These are phyloP conservation scores for Aquilaria malaccensis DNA, from an alignment of 345 rosid species.

Conservation along the genomic window DNA sequence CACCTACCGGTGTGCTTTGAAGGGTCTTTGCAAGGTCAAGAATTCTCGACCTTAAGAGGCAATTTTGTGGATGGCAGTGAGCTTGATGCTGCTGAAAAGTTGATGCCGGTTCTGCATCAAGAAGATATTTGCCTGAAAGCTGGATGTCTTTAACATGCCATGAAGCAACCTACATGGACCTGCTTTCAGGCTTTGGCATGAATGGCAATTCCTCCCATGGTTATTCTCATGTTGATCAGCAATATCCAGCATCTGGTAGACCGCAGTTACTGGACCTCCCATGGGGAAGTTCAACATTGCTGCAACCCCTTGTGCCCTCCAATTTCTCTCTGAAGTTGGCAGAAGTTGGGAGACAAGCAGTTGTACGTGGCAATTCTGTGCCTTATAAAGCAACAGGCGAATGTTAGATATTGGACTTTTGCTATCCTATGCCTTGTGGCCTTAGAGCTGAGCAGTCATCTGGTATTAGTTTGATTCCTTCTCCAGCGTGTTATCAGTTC, in stretches of 20 bases:
- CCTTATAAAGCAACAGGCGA: slow-evolving; percentile 32
- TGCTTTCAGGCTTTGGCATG: slow-evolving; percentile 54
- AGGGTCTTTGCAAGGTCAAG: slow-evolving; percentile 83
- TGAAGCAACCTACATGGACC: slow-evolving; percentile 46
- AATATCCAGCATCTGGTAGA: slow-evolving; percentile 20
- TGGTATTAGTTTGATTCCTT: slow-evolving; percentile 51
- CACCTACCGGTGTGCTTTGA: slow-evolving; percentile 40
- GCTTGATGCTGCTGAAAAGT: slow-evolving; percentile 46
- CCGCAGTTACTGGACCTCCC: slow-evolving; percentile 24
- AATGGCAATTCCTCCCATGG: slow-evolving; percentile 32
- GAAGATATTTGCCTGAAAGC: slow-evolving; percentile 45
- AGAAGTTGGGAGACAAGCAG: slow-evolving; percentile 25
- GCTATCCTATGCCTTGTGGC: slow-evolving; percentile 32
- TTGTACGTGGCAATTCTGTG: slow-evolving; percentile 25
- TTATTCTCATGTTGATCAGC: slow-evolving; percentile 31
- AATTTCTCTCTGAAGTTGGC: slow-evolving; percentile 41
- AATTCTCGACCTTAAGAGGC: slow-evolving; percentile 61
- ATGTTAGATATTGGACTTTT: slow-evolving; percentile 25
- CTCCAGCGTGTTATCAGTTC: slow-evolving; percentile 29
- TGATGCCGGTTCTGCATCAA: slow-evolving; percentile 37
- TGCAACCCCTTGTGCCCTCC: slow-evolving; percentile 42
- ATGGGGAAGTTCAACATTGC: slow-evolving; percentile 37
- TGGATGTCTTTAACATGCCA: slow-evolving; percentile 41
- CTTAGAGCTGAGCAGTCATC: slow-evolving; percentile 30
- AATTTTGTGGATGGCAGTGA: slow-evolving; percentile 40